Evolutionary conservation across 768 basidiomycete species (phyloP).

Genomic region (Lactifluus echinatus): DNA sequence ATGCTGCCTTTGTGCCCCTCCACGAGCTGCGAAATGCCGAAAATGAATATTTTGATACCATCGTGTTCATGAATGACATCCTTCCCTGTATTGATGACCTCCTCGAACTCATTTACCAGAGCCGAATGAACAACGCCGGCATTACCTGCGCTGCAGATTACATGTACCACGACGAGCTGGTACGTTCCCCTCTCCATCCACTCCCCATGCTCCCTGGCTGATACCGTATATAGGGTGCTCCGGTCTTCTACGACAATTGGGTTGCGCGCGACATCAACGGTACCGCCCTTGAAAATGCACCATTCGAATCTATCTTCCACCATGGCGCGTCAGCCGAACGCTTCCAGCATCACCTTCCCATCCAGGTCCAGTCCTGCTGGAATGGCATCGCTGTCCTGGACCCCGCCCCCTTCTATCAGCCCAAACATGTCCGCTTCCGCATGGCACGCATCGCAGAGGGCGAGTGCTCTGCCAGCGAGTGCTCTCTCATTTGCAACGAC

Average conservation of each 20-base stretch:
- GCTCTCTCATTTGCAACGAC: conserved; percentile 95
- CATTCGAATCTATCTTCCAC: conserved; percentile 92
- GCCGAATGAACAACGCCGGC: conserved; percentile 86
- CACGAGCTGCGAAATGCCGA: conserved; percentile 88
- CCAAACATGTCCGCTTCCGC: conserved; percentile 86
- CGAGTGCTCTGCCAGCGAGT: conserved; percentile 94
- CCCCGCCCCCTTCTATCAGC: conserved; percentile 89
- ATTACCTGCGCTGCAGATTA: conserved; percentile 98
- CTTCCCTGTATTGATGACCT: conserved; percentile 96
- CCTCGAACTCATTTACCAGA: conserved; percentile 96
- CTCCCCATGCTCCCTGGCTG: not conserved
- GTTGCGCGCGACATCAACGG: conserved; percentile 98
- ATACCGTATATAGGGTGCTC: conserved; percentile 43
- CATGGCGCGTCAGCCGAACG: conserved; percentile 64
- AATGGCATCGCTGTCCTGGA: conserved; percentile 95
- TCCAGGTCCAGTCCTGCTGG: conserved; percentile 98
- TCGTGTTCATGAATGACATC: conserved; percentile 99
- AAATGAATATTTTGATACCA: conserved; percentile 91
- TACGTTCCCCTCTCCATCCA: conserved; percentile 30
- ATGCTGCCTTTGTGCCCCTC: conserved; percentile 91
- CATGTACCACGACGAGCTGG: conserved; percentile 97
- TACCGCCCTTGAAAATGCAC: conserved; percentile 95
- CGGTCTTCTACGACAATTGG: conserved; percentile 99
- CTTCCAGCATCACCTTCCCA: conserved; percentile 86
- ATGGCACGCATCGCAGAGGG: conserved; percentile 86